A percentile compares a stretch with the other conserved stretches of the same genome.
phyloP scores from a whole-genome alignment of 2,329 filamentous ascomycete species.

The Cladophialophora immunda region DNA sequence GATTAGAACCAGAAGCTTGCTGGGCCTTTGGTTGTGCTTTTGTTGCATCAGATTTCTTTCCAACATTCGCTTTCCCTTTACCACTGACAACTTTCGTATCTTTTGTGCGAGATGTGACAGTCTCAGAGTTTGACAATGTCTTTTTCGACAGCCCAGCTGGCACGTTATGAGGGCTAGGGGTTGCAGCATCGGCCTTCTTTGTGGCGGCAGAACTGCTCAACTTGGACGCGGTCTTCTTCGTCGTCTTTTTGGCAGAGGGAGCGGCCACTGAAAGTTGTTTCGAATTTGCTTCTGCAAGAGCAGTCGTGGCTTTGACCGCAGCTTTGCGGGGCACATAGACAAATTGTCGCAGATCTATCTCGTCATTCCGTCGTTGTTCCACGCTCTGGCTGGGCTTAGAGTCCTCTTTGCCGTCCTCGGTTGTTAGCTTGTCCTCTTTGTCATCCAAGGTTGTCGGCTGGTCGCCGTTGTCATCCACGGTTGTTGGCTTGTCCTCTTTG shows the following conservation, averaged over 20 bases:
- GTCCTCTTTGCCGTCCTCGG: background rate
- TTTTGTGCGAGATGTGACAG: background rate
- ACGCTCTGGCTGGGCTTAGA: background rate
- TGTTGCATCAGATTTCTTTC: background rate
- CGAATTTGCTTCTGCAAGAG: slow-evolving; percentile 2
- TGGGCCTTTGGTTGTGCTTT: background rate
- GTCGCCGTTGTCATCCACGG: background rate
- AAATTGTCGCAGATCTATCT: slow-evolving; percentile 12
- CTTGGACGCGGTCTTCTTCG: too few relatives aligned
- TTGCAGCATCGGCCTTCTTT: background rate
- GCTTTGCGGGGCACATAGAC: slow-evolving; percentile 27
- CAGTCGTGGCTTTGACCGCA: slow-evolving; percentile 23
- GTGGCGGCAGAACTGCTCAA: too few relatives aligned
- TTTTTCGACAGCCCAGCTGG: background rate
- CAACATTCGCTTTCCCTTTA: background rate
- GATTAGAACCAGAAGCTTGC: background rate
- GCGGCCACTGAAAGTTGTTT: too few relatives aligned
- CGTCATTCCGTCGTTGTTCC: background rate
- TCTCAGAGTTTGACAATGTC: background rate
- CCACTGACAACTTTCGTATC: background rate
- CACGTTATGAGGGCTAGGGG: too few relatives aligned
- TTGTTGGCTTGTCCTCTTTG: background rate
- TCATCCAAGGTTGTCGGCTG: too few relatives aligned
- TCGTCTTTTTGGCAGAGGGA: too few relatives aligned
- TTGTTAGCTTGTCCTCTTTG: background rate